These are phyloP conservation scores for Aegilops sharonensis DNA, from an alignment of 176 grass and related monocot genomes.

Conservation along the genomic window DNA sequence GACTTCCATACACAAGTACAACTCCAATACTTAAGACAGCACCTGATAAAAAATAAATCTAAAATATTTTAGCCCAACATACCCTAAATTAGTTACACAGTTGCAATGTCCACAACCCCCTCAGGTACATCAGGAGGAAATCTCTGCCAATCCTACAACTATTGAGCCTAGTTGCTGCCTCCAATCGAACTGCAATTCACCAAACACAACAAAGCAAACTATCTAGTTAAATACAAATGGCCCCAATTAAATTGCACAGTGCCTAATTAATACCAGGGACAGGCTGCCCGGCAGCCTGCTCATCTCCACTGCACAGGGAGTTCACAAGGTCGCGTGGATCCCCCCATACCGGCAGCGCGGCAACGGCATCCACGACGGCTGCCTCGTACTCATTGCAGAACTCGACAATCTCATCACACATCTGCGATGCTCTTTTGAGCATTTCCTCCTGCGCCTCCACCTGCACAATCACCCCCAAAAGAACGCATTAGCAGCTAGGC, in stretches of 20 bases:
- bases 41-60: background rate
- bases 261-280: slow-evolving; percentile 32
- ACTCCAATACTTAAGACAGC: slow-evolving; percentile 2
- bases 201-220: background rate
- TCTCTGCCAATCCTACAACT: slow-evolving; percentile 12
- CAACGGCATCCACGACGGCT: slow-evolving; percentile 17
- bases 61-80: slow-evolving; percentile 4
- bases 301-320: background rate
- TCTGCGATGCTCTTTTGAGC: background rate
- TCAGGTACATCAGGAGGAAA: background rate
- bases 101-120: background rate
- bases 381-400: slow-evolving; percentile 27
- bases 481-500: background rate
- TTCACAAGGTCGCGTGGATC: slow-evolving; percentile 33
- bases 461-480: slow-evolving; percentile 22
- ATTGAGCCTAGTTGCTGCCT: background rate
- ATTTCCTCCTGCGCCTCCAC: background rate
- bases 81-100: slow-evolving; percentile 17
- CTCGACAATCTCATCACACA: slow-evolving; percentile 19
- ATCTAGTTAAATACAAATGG: slow-evolving; percentile 18
- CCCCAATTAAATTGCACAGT: background rate
- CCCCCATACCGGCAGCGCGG: slow-evolving; percentile 42
- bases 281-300: background rate
- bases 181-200: background rate
- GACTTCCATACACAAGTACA: slow-evolving; percentile 15